Evolutionary conservation across 805 yeast genomes (phyloP), one percentile per base, ranked within the genome.

Genomic region (Lipomyces sp.): DNA sequence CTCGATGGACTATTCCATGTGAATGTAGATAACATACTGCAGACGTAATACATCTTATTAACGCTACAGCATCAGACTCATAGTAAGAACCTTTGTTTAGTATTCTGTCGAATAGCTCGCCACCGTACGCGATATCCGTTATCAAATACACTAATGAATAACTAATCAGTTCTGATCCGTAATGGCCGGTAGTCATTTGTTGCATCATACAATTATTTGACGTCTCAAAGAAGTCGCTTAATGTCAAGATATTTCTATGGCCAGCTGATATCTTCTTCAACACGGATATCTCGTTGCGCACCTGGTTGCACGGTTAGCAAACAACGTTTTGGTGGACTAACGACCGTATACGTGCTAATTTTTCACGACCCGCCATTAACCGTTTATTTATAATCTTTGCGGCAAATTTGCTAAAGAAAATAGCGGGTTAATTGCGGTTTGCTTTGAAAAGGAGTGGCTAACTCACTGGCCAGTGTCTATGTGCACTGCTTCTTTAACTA

Each of bases 161-260:
- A 18, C 53, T 15, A 34, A 30, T 60, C 15, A 55, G 33, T 15
- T 11, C 29, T 18, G 18, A 18, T 24, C 59, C 13, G 15, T 13
- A 37, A 13, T 37, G 13, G 39, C 39, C 8, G n/a, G n/a, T 15
- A 32, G 8, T 6, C 18, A 53, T 13, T 42, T n/a, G 11, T 18
- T 51, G 7, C 13, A 29, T 73, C 59, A 79, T 84, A 48, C 85
- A 77, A 71, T 81, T 80, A 63, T 85, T 83, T 4, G 80, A 79
- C 0, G 94, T 89, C 74, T 89, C 92, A 75, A 89, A 89, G 76
- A 83, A 86, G 77, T 89, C 93, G 8, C 86, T 81, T 60, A 89
- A 76, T 51, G 87, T 87, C 62, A 89, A 78, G 13, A 89, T 81
- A 73, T 87, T 85, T 30, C 82, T 77, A 66, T 85, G 86, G 42